Evolutionary conservation across 345 rosid genomes (phyloP), one percentile per base, ranked within the genome.

Genomic region (Orychophragmus violaceus): DNA sequence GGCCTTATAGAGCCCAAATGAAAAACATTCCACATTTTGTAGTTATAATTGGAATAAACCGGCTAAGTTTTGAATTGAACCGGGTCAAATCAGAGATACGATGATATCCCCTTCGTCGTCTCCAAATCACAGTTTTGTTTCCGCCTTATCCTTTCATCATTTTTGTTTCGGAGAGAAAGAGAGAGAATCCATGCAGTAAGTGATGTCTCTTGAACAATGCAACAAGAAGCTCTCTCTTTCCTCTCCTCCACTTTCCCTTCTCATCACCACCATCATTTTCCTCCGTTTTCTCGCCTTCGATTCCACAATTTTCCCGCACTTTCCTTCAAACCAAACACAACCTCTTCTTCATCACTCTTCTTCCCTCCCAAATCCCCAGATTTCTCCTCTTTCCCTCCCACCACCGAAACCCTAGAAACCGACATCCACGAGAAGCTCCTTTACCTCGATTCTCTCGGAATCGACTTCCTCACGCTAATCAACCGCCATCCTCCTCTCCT

Each of bases 391-490:
- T 1, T 51, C 32, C 48, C 73, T 22, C 68, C 72, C 51, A 24
- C 59, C 57, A 9, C 25, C 45, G 66, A 4, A 52, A 18, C 12
- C 70, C 56, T 77, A 76, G 73, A 41, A 69, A 21, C 81, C 22
- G 82, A 84, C 0, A 81, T 92, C 76, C 83, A 80, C 71, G 87
- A 85, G 29, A 92, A 87, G 64, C 66, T 87, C 66, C 83, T 89
- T 23, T 92, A 79, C 79, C 85, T 92, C 16, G 98, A 92, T 27
- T 84, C 96, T 11, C 56, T 89, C 22, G 96, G 98, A 42, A 72
- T 92, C 70, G 96, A 92, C 65, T 82, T 81, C 66, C 70, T 87
- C 76, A 68, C 87, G 18, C 68, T 87, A 32, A 57, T 82, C 42
- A 75, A 68, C 36, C 72, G 67, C 48, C 85, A 89, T 77, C 88